Evolutionary conservation across 2,329 filamentous ascomycete species (phyloP).

Genomic region (Pleoardoris graminearum): DNA sequence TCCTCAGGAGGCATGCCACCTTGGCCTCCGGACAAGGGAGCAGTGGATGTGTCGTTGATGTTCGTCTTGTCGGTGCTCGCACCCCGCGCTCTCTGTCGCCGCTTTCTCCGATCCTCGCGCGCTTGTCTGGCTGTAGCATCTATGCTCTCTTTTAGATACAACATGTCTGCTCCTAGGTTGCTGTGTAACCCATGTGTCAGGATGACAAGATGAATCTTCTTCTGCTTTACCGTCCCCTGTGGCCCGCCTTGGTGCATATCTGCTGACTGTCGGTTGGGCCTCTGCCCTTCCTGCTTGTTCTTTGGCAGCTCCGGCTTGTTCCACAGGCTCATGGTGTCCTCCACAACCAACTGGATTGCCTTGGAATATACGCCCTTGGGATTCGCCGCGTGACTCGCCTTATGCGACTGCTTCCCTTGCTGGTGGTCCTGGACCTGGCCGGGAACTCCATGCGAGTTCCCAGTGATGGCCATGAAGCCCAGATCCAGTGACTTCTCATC

Average conservation of each 20-base stretch:
- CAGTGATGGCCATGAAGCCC: conserved; percentile 61
- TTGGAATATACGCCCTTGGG: conserved; percentile 80
- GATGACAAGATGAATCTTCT: conserved; percentile 87
- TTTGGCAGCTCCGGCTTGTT: conserved; percentile 83
- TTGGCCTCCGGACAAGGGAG: conserved; percentile 55
- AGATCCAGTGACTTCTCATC: conserved; percentile 81
- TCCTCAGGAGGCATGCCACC: conserved; percentile 51
- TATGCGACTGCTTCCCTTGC: conserved; percentile 61
- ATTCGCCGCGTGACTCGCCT: conserved; percentile 61
- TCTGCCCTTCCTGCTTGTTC: conserved; percentile 51
- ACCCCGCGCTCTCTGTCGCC: conserved; percentile 48
- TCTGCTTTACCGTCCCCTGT: conserved; percentile 57
- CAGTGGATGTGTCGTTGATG: conserved; percentile 43
- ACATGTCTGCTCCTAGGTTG: conserved; percentile 93
- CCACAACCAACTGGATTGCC: conserved; percentile 75
- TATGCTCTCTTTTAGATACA: conserved; percentile 96
- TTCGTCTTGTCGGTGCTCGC: conserved; percentile 8
- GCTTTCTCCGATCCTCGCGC: conserved; percentile 66
- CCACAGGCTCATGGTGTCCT: conserved; percentile 90
- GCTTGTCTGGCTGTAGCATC: conserved; percentile 79
- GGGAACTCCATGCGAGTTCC: conserved; percentile 52
- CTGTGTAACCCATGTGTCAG: conserved; percentile 94
- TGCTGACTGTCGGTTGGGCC: conserved; percentile 25
- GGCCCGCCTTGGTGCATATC: conserved; percentile 25
- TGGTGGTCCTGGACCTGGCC: conserved; percentile 79